Percentiles rank a stretch among this genome's conserved stretches.
Conservation (phyloP, 495 filamentous ascomycete species). For the Hypomontagnella monticulosa region DNA sequence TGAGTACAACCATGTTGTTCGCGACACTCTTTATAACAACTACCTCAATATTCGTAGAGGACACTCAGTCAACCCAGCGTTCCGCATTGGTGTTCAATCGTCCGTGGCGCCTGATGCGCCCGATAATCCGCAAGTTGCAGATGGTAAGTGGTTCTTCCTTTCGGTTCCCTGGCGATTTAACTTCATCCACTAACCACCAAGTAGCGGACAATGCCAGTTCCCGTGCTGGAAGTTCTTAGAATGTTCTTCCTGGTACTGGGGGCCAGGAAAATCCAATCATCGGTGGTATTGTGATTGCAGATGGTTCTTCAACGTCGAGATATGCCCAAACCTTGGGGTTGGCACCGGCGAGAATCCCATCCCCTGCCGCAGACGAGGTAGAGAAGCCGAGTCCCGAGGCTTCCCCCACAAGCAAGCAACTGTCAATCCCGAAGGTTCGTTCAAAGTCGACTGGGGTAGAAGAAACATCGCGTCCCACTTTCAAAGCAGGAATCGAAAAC, state of each 20-base stretch:
- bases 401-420: too few relatives aligned
- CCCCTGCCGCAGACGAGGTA: too few relatives aligned
- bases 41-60: too few relatives aligned
- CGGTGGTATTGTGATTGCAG: constrained; percentile 33
- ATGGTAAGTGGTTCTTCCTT: constrained; percentile 1
- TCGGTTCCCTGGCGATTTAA: neutral
- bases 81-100: too few relatives aligned
- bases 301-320: constrained; percentile 13
- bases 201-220: neutral
- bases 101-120: too few relatives aligned
- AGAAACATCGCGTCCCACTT: too few relatives aligned
- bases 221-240: constrained; percentile 5
- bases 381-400: too few relatives aligned
- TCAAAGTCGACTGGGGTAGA: too few relatives aligned
- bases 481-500: too few relatives aligned
- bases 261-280: constrained; percentile 8
- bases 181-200: constrained; percentile 8
- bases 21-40: neutral
- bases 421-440: too few relatives aligned
- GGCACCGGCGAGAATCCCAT: neutral
- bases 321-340: neutral
- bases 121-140: too few relatives aligned
- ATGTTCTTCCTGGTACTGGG: neutral
- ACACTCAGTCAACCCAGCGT: too few relatives aligned
- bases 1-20: neutral